A percentile compares a stretch with the other conserved stretches of the same genome.
Evolutionary conservation across 2,329 filamentous ascomycete species (phyloP).

Genomic region (Boeremia lycopersici): DNA sequence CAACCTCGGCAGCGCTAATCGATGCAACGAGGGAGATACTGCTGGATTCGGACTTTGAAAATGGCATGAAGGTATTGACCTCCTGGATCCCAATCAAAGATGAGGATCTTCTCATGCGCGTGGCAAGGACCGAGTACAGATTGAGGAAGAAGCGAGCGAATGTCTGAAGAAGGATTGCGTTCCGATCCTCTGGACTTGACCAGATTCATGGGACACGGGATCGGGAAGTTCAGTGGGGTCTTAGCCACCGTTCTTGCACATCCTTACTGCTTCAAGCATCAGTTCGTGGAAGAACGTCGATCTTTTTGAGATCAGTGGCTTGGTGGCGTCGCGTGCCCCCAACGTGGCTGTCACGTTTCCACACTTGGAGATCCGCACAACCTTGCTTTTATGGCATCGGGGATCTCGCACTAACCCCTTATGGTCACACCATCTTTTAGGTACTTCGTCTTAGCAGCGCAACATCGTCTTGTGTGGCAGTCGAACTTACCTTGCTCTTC

Average conservation of each 20-base stretch:
- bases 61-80: conserved; percentile 95
- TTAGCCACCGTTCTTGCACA: conserved; percentile 6
- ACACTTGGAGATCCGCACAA: conserved; percentile 17
- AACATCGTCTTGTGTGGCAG: conserved; percentile 7
- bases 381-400: conserved; percentile 22
- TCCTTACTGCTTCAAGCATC: conserved; percentile 37
- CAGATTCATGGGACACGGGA: conserved; percentile 19
- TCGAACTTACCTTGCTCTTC: conserved; percentile 12
- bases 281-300: conserved; percentile 30
- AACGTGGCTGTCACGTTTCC: conserved; percentile 44
- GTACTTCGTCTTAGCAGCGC: conserved; percentile 15
- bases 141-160: conserved; percentile 59
- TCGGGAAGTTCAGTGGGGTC: conserved; percentile 18
- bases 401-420: conserved; percentile 7
- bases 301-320: conserved; percentile 44
- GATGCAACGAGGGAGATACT: conserved; percentile 88
- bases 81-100: conserved; percentile 94
- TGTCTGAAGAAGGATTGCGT: conserved; percentile 27
- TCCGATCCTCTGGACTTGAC: conserved; percentile 16
- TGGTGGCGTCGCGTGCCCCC: conserved; percentile 35
- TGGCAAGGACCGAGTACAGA: conserved; percentile 87
- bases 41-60: conserved; percentile 93
- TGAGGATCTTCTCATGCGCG: conserved; percentile 89
- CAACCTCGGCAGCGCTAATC: conserved; percentile 85
- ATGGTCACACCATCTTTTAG: conserved; percentile 17